These are phyloP conservation scores for Rhinocladiella mackenziei DNA, from an alignment of 2,329 filamentous ascomycete genomes.

Conservation along the genomic window DNA sequence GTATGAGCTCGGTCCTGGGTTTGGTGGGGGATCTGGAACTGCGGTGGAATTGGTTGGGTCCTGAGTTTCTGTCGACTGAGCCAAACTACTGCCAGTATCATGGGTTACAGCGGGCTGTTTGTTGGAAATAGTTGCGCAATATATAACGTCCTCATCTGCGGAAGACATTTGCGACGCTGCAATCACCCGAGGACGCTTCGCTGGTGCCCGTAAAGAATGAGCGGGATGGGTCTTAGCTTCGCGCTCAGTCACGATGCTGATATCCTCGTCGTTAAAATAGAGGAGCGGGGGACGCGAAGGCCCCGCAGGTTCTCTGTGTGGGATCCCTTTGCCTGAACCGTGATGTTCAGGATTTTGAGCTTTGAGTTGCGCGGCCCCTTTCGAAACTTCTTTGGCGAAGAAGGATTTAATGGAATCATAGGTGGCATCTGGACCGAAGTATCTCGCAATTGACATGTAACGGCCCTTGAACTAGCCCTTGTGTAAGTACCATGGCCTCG, in stretches of 20 bases:
- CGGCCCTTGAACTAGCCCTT: constrained; percentile 18
- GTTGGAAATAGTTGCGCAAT: background rate
- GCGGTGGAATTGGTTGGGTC: background rate
- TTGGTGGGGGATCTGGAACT: background rate
- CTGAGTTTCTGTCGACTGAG: no score
- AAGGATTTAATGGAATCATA: constrained; percentile 20
- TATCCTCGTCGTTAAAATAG: constrained; percentile 21
- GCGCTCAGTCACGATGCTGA: constrained; percentile 16
- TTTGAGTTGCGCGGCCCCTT: constrained; percentile 11
- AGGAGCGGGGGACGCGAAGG: constrained; percentile 9
- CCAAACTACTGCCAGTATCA: background rate
- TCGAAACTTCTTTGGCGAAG: constrained; percentile 20
- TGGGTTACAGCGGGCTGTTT: no score
- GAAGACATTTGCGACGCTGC: constrained; percentile 1
- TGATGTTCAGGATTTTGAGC: constrained; percentile 4
- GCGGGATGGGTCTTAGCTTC: constrained; percentile 14
- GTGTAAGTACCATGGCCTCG: background rate
- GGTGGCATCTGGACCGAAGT: constrained; percentile 17
- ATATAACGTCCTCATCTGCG: background rate
- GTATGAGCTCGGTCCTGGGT: background rate
- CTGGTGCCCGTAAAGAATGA: constrained; percentile 9
- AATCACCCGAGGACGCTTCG: constrained; percentile 15
- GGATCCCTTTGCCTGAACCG: constrained; percentile 2
- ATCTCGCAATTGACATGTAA: constrained; percentile 18
- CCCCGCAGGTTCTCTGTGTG: constrained; percentile 1